Conservation (phyloP, 208 protist species). For the Balamuthia mandrillaris region DNA sequence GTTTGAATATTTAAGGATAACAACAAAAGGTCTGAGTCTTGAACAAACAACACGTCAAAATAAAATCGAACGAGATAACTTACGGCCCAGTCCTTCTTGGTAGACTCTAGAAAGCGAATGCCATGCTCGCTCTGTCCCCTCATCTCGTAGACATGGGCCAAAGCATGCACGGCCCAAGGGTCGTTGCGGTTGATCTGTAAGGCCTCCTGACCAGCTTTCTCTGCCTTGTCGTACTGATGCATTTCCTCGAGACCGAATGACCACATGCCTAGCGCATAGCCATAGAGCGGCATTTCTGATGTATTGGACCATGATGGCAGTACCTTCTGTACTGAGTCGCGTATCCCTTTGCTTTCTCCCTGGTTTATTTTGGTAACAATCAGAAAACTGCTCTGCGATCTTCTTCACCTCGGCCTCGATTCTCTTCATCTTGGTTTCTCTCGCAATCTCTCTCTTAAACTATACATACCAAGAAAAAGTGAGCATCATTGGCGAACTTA, state of each 20-base stretch:
- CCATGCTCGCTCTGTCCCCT: neutral
- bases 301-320: neutral
- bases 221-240: neutral
- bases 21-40: too few relatives aligned
- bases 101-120: neutral
- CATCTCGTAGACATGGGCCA: constrained; percentile 16
- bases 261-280: neutral
- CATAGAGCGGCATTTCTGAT: neutral
- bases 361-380: neutral
- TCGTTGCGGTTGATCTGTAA: neutral
- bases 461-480: constrained; percentile 17
- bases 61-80: neutral
- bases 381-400: neutral
- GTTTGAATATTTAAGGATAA: neutral
- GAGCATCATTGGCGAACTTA: neutral
- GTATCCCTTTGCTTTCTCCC: neutral
- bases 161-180: neutral
- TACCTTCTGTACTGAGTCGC: neutral
- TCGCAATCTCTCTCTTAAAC: too few relatives aligned
- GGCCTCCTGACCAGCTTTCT: neutral
- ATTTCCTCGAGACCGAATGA: neutral
- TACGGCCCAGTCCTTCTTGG: neutral
- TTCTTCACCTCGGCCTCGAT: neutral
- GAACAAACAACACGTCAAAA: neutral
- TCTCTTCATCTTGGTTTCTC: neutral